Evolutionary conservation across 2,329 filamentous ascomycete species (phyloP), one percentile per base, ranked within the genome.

Genomic region (Pseudocercospora fijiensis): DNA sequence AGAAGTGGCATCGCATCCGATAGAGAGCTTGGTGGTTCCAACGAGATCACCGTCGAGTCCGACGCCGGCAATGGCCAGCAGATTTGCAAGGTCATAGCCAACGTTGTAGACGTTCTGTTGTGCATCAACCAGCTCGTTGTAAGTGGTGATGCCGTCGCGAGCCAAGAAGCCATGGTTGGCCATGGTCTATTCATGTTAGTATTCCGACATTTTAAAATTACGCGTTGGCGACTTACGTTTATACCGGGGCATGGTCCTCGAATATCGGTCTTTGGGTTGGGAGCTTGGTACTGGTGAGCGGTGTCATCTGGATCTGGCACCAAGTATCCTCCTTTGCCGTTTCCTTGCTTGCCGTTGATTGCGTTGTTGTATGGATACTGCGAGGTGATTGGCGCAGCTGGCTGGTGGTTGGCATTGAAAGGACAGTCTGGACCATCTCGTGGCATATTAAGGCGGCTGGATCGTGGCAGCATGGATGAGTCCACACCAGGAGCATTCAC

Each of bases 71-170:
- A 64, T 58, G 18, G 78, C 75, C 22, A 79, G 71, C 16, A 77
- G 68, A 16, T 72, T 71, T 8, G 78, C 74, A 13, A 79, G 70
- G 63, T 78, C 77, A 52, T 75, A 78, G 49, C 71, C 76, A n/a
- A 79, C 73, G 37, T 79, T 79, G 69, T 78, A 80, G n/a, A 79
- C 60, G 53, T 79, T 79, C 62, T 80, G 77, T 30, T 77, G 74
- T 11, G 77, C 77, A 61, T 78, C 76, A 18, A 78, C 74, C 10
- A 79, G 72, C 67, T 80, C 78, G 28, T 70, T 73, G 70, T 77
- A 76, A 27, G 69, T 78, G 8, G 75, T 76, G 41, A 79, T 73
- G 41, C 77, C 78, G 60, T 79, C 77, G 37, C 74, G 76, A 37
- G 77, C 74, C 7, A 78, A 69, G 70, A 79, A 79, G 67, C 74